Evolutionary conservation across 805 yeast species (phyloP), one percentile per base, ranked within the genome.

Genomic region (Brettanomyces bruxellensis): DNA sequence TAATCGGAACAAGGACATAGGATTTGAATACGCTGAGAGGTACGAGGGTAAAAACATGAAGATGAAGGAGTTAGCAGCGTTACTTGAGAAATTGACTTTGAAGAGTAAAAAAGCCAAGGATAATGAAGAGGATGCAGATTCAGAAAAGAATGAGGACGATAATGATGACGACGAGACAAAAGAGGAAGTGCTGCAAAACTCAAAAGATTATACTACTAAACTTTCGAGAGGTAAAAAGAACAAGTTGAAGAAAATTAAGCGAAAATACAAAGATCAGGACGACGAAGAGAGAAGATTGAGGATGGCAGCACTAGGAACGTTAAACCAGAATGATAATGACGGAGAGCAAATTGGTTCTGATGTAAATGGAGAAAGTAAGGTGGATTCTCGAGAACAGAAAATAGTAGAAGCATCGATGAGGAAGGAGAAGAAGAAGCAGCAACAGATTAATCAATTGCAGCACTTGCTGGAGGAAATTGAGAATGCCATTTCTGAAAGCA

Each of bases 251-350:
- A 89, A 86, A 58, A 85, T 88, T 47, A 83, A 83, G 38, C 72
- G 76, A 49, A 91, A 90, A 58, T 91, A 91, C 58, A 87, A 81
- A 3, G 89, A 84, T 49, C 98, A 91, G 65, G 98, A 91, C 60
- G 96, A 87, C 45, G 93, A 86, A 47, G 98, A 91, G 56, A 75
- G 89, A 47, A 56, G 65, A 41, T 55, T 83, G 47, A 73, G 95
- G 52, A 79, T 91, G 85, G 79, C 83, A 48, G 86, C 84, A 2
- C 66, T 91, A 38, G 98, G 98, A 4, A 86, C 95, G 0, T 68
- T 86, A 57, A 88, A 87, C 53, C 80, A 77, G 51, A 66, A 66
- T 4, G 69, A 73, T 43, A 43, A 52, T 25, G 38, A 38, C 7
- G 44, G 49, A 5, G 32, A 57, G 50, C 14, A 35, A 18, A 12